These are phyloP conservation scores for Hydrangea macrophylla DNA, from an alignment of 148 eudicot species.

Conservation along the genomic window DNA sequence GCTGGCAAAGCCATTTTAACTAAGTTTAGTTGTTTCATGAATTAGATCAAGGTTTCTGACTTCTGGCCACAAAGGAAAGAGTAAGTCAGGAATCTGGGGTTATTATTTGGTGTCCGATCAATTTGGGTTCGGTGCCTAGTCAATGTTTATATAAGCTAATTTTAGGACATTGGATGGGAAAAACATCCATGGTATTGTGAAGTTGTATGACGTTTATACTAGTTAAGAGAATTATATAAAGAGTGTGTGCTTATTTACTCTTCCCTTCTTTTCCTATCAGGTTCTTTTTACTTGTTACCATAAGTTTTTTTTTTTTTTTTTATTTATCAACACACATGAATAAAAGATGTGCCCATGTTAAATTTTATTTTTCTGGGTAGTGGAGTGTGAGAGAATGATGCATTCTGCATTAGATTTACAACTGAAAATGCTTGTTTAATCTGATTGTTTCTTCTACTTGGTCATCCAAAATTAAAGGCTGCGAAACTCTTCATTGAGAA, in stretches of 20 bases:
- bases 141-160: background rate
- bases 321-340: background rate
- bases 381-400: background rate
- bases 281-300: background rate
- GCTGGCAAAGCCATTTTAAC: constrained; percentile 1
- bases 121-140: background rate
- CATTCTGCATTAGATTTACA: background rate
- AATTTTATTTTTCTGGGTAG: background rate
- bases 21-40: background rate
- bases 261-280: background rate
- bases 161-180: background rate
- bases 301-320: too few species aligned
- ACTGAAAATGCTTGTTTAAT: background rate
- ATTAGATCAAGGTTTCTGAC: background rate
- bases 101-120: background rate
- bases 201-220: background rate
- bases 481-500: too few species aligned
- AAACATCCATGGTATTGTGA: constrained; percentile 2
- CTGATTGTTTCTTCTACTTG: background rate
- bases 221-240: background rate
- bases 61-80: constrained; percentile 2
- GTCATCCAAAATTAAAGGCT: background rate
- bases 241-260: background rate
- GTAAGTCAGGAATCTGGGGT: background rate
- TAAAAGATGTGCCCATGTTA: background rate